Percentiles rank a stretch among this genome's conserved stretches.
phyloP scores from a whole-genome alignment of 306 rosid species.

The Dicorynia guianensis region DNA sequence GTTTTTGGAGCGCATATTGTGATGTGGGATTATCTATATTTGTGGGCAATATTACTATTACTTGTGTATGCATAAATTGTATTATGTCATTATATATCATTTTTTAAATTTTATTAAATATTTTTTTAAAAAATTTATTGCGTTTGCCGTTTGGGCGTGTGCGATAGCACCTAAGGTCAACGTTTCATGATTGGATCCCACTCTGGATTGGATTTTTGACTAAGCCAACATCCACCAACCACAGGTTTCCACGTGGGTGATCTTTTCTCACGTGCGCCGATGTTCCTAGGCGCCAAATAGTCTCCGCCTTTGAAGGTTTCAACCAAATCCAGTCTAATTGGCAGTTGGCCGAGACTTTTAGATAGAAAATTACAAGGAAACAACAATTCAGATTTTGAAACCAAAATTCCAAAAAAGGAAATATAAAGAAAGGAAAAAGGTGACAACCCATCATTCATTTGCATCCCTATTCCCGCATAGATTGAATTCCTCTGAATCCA shows the following conservation, averaged over 20 bases:
- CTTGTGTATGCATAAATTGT: no score
- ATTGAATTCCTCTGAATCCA: not conserved
- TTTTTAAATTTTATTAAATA: no score
- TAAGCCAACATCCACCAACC: conserved; percentile 13
- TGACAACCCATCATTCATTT: conserved; percentile 22
- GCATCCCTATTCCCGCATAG: not conserved
- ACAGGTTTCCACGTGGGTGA: conserved; percentile 30
- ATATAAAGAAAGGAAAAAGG: not conserved
- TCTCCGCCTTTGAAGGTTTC: conserved; percentile 68
- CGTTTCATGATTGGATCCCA: not conserved
- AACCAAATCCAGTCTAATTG: conserved; percentile 49
- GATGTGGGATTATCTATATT: no score
- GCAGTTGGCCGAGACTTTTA: conserved; percentile 33
- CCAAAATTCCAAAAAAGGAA: not conserved
- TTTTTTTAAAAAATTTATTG: not conserved
- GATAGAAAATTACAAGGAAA: not conserved
- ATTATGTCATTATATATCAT: no score
- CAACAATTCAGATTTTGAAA: not conserved
- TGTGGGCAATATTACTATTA: no score
- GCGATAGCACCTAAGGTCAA: not conserved
- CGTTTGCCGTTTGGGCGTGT: not conserved
- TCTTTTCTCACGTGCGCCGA: conserved; percentile 38
- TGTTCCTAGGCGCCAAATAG: conserved; percentile 45
- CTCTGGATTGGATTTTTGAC: conserved; percentile 18
- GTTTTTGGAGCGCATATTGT: no score